Evolutionary conservation across 495 filamentous ascomycete genomes (phyloP).

Genomic region (Aspergillus mulundensis): DNA sequence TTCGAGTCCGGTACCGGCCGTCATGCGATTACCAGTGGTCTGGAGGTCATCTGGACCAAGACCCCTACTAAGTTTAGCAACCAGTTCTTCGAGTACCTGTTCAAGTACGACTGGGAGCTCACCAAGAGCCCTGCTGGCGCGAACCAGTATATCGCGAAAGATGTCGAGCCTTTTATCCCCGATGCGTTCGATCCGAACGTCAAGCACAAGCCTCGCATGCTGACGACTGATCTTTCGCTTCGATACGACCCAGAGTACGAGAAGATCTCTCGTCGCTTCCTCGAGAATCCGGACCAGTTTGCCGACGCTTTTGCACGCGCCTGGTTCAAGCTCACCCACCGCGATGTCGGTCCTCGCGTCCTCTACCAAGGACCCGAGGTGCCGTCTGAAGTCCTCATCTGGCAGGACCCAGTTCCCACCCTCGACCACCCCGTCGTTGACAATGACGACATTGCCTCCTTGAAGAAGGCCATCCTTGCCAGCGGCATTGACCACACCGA

Average conservation of each 20-base stretch:
- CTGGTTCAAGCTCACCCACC: conserved; percentile 77
- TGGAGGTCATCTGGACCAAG: conserved; percentile 71
- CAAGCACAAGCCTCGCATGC: conserved; percentile 64
- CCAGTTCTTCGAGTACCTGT: conserved; percentile 65
- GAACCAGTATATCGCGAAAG: conserved; percentile 70
- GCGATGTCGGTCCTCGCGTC: conserved; percentile 64
- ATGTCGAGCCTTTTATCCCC: conserved; percentile 59
- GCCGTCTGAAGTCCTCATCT: conserved; percentile 56
- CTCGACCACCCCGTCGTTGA: conserved; percentile 53
- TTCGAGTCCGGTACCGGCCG: conserved; percentile 57
- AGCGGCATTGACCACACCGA: conserved; percentile 51
- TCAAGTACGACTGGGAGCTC: conserved; percentile 72
- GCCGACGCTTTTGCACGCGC: conserved; percentile 62
- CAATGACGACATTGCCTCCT: conserved; percentile 50
- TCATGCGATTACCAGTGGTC: conserved; percentile 65
- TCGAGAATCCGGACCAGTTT: conserved; percentile 60
- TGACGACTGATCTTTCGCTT: conserved; percentile 67
- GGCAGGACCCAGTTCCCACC: conserved; percentile 63
- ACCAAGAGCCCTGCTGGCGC: conserved; percentile 69
- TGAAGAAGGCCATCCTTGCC: conserved; percentile 63
- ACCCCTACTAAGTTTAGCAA: conserved; percentile 67
- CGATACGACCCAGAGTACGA: conserved; percentile 65
- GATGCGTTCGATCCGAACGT: conserved; percentile 60
- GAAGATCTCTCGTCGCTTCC: conserved; percentile 66
- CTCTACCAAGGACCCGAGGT: conserved; percentile 69